Base-by-base conservation (phyloP, 2,329 filamentous ascomycete species). In the Berkeleyomyces basicola region DNA sequence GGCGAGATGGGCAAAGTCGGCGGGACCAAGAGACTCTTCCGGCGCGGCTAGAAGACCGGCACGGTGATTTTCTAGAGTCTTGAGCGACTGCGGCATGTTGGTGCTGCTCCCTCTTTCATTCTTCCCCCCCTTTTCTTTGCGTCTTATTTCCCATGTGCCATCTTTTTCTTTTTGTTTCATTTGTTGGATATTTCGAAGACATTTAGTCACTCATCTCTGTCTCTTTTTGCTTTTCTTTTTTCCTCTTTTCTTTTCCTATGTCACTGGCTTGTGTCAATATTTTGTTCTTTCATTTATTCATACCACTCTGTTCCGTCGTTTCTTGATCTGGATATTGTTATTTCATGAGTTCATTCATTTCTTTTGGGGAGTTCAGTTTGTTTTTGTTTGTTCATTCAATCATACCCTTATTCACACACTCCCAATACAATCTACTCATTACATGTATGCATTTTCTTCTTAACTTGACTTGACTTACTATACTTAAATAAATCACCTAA, bases 1-100 rank as follows among this genome's bases (percentile, higher is more conserved):
- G 85, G 84, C 23, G 85, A 89, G 66, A 73, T 90, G 67, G 85
- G 86, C 53, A 88, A 81, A 70, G 83, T 85, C 4, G 87, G 87
- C 1, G 82, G 80, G 6, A 90, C 87, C 14, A 87, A 87, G 74
- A 79, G 88, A 67, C 71, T 91, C 59, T 88, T 87, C 69, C 78
- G 83, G 68, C 78, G 78, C 72, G 71, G 66, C 31, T 64, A 64
- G 63, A 47, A 44, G 51, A 61, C 58, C 16, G 62, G 58, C 49
- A 51, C 23, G 31, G 14, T 63, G 44, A 61, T 23, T 14, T 63
- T 58, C 39, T 63, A 43, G 44, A 23, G 51, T 55, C 23, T 23
- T 23, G 23, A 23, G 23, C 23, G 23, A 23, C 23, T 23, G 23
- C 23, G 23, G 23, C 23, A 23, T 55, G 31, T 33, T 61, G 51